phyloP scores from a whole-genome alignment of 768 basidiomycete species.

The Podaxis pistillaris region DNA sequence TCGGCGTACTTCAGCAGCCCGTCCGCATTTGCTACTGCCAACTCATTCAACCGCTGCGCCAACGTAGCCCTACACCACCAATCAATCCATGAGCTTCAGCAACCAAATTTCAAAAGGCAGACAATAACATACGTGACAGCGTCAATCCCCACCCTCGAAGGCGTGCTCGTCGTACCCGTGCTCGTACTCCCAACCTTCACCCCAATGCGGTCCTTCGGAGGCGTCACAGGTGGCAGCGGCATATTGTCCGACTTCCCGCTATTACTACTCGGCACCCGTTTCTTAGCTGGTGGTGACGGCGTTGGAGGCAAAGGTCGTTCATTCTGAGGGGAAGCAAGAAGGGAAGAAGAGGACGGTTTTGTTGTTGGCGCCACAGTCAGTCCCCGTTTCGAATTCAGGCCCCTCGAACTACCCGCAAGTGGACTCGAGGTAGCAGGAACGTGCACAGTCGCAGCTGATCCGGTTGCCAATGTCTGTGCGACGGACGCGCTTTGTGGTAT shows the following conservation, averaged over 20 bases:
- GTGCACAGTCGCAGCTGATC: slow-evolving; percentile 18
- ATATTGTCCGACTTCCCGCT: not conserved
- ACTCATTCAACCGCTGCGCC: slow-evolving; percentile 78
- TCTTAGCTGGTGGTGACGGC: slow-evolving; percentile 17
- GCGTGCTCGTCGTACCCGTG: not conserved
- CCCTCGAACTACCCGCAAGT: slow-evolving; percentile 18
- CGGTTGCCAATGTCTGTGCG: slow-evolving; percentile 31
- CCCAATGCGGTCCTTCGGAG: not conserved
- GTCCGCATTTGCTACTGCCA: slow-evolving; percentile 77
- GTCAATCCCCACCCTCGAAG: slow-evolving; percentile 12
- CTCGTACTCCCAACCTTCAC: not conserved
- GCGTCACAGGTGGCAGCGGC: not conserved
- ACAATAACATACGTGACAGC: slow-evolving; percentile 45
- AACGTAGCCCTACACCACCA: slow-evolving; percentile 56
- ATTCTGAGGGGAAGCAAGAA: not conserved
- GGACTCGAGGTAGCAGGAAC: slow-evolving; percentile 24
- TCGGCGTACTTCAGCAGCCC: slow-evolving; percentile 67
- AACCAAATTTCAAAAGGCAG: not conserved
- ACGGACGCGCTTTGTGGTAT: slow-evolving; percentile 29
- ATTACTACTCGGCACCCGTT: slow-evolving; percentile 1
- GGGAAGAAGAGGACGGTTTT: not conserved
- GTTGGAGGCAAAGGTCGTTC: slow-evolving; percentile 9
- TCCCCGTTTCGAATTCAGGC: slow-evolving; percentile 12
- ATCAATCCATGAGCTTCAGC: not conserved
- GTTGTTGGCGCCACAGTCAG: not conserved